Percentiles rank a stretch among this genome's conserved stretches.
phyloP scores from a whole-genome alignment of 257 asterid species.

The Anisodus tanguticus region DNA sequence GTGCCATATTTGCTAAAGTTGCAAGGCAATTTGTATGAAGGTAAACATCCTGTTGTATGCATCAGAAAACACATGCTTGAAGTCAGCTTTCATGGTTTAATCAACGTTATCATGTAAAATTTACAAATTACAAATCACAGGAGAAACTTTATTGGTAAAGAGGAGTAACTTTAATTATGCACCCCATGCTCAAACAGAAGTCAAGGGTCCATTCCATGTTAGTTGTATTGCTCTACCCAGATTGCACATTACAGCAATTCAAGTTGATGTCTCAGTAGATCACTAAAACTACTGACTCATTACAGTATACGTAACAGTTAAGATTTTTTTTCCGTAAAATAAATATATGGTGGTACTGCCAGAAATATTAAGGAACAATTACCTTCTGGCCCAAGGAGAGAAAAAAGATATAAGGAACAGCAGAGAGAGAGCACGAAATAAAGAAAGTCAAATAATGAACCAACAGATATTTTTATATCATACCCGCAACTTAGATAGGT shows the following conservation, averaged over 20 bases:
- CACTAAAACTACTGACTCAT: not conserved
- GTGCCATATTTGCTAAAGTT: conserved; percentile 93
- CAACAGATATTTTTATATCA: conserved; percentile 34
- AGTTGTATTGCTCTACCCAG: conserved; percentile 16
- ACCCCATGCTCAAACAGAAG: not conserved
- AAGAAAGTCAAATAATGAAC: not conserved
- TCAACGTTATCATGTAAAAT: not conserved
- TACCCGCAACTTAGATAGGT: conserved; percentile 74
- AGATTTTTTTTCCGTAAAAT: not conserved
- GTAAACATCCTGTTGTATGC: conserved; percentile 76
- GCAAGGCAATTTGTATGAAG: conserved; percentile 95
- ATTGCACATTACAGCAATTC: conserved; percentile 10
- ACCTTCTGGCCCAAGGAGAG: not conserved
- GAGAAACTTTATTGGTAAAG: not conserved
- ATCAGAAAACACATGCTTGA: conserved; percentile 30
- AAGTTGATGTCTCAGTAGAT: conserved; percentile 11
- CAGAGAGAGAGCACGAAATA: not conserved
- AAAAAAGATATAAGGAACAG: not conserved
- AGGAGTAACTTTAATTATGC: conserved; percentile 13
- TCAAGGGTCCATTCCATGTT: not conserved
- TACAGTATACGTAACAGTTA: not conserved
- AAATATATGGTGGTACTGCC: not conserved
- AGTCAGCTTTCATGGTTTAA: conserved; percentile 8
- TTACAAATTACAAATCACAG: not conserved
- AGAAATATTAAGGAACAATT: not conserved